These are phyloP conservation scores for Talaromyces rugulosus DNA, from an alignment of 2,329 filamentous ascomycete genomes.

Conservation along the genomic window DNA sequence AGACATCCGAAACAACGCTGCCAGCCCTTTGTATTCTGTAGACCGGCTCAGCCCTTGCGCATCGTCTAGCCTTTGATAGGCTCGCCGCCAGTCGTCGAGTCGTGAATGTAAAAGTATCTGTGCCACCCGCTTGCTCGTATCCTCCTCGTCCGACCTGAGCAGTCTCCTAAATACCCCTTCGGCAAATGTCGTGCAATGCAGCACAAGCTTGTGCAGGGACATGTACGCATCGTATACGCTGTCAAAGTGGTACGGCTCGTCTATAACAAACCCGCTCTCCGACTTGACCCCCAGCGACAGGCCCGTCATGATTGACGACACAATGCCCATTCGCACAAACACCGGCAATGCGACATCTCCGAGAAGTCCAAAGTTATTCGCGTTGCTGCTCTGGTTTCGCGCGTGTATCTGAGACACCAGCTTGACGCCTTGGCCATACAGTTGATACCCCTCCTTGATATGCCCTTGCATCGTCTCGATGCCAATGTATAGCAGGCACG, in stretches of 20 bases:
- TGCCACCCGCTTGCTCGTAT: neutral
- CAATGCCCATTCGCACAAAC: neutral
- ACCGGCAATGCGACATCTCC: neutral
- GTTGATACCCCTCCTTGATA: conserved; percentile 21
- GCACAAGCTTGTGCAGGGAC: neutral
- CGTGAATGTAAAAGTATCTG: neutral
- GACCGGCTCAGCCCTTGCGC: neutral
- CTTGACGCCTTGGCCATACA: conserved; percentile 25
- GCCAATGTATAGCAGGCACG: conserved; percentile 29
- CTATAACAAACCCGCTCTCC: neutral
- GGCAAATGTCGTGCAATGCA: neutral
- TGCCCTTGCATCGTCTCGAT: conserved; percentile 27
- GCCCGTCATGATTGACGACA: neutral
- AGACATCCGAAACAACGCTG: neutral
- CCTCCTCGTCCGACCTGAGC: neutral
- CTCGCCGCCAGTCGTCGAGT: neutral
- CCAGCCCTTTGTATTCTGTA: neutral
- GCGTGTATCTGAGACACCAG: neutral
- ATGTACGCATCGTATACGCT: neutral
- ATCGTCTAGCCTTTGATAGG: neutral
- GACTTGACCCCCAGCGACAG: neutral
- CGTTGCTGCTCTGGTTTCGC: neutral
- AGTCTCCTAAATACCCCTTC: neutral
- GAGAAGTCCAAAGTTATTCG: neutral
- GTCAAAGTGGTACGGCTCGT: neutral